These are phyloP conservation scores for Ustilago nuda DNA, from an alignment of 1,284 basidiomycete species.

Conservation along the genomic window DNA sequence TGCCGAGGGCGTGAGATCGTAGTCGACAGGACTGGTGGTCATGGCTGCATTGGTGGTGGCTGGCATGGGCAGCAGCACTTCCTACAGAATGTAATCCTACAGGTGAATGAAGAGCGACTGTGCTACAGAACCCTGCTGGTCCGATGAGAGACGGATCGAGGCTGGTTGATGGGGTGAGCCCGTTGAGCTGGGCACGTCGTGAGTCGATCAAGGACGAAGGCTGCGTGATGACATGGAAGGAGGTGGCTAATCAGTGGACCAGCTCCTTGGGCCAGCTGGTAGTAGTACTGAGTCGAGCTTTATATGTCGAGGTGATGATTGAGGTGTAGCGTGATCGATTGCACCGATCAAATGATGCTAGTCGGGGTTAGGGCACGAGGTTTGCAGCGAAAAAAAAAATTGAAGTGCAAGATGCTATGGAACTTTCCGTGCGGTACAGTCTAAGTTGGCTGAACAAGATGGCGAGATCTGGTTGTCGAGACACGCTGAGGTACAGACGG, in stretches of 20 bases:
- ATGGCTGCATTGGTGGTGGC: constrained; percentile 4
- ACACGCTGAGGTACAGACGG: neutral
- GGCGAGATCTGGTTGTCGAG: constrained; percentile 8
- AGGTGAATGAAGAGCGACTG: neutral
- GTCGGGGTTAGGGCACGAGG: neutral
- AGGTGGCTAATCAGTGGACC: neutral
- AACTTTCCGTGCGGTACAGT: neutral
- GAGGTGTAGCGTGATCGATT: neutral
- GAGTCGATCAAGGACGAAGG: constrained; percentile 1
- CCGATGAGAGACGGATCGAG: neutral
- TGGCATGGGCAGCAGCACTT: constrained; percentile 1
- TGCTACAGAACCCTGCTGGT: neutral
- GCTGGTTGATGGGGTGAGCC: neutral
- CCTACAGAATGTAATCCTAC: neutral
- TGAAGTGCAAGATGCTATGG: neutral
- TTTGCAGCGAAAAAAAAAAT: constrained; percentile 1
- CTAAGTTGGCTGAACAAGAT: neutral
- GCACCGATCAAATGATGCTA: neutral
- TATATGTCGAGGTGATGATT: neutral
- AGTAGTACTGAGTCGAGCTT: neutral
- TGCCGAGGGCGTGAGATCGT: constrained; percentile 43
- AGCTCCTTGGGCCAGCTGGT: neutral
- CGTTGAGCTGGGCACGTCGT: neutral
- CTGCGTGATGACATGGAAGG: neutral
- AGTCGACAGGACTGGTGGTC: constrained; percentile 21